These are phyloP conservation scores for Miscanthus sacchariflorus DNA, from an alignment of 202 grass and related monocot genomes.

Conservation along the genomic window DNA sequence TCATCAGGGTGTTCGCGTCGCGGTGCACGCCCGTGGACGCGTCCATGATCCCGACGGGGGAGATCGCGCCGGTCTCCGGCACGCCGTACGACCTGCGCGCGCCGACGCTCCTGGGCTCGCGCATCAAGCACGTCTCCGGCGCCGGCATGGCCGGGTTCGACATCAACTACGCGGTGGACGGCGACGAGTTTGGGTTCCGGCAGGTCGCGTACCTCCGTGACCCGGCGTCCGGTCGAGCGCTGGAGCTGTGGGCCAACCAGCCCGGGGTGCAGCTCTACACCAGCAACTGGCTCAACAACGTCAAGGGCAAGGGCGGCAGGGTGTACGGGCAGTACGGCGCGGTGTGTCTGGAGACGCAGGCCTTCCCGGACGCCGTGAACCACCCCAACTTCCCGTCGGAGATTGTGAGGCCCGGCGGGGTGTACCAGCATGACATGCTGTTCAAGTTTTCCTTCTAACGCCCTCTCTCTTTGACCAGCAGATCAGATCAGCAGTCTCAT, in stretches of 20 bases:
- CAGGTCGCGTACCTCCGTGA: slow-evolving; percentile 43
- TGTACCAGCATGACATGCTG: slow-evolving; percentile 72
- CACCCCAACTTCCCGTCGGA: slow-evolving; percentile 63
- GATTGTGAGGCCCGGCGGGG: slow-evolving; percentile 59
- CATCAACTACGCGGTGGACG: slow-evolving; percentile 57
- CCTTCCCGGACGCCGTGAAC: slow-evolving; percentile 62
- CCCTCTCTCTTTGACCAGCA: not conserved
- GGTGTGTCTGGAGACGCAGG: slow-evolving; percentile 67
- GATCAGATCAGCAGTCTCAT: not conserved
- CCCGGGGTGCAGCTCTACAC: slow-evolving; percentile 84
- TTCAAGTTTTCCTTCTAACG: slow-evolving; percentile 54
- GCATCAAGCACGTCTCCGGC: slow-evolving; percentile 23
- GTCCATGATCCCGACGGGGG: slow-evolving; percentile 50
- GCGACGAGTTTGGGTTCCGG: slow-evolving; percentile 7
- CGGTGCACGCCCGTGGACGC: slow-evolving; percentile 36
- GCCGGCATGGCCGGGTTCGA: slow-evolving; percentile 42
- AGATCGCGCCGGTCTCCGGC: not conserved
- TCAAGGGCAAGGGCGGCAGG: slow-evolving; percentile 48
- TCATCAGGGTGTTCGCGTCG: slow-evolving; percentile 49
- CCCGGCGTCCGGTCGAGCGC: slow-evolving; percentile 25
- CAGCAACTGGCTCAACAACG: slow-evolving; percentile 47
- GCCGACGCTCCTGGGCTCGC: slow-evolving; percentile 18
- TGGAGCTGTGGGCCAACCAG: slow-evolving; percentile 67
- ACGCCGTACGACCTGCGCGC: too few relatives aligned
- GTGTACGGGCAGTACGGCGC: slow-evolving; percentile 49